Percentiles rank a stretch among this genome's conserved stretches.
These are phyloP conservation scores for Picea glauca DNA, from an alignment of 75 land plant species.

Conservation along the genomic window DNA sequence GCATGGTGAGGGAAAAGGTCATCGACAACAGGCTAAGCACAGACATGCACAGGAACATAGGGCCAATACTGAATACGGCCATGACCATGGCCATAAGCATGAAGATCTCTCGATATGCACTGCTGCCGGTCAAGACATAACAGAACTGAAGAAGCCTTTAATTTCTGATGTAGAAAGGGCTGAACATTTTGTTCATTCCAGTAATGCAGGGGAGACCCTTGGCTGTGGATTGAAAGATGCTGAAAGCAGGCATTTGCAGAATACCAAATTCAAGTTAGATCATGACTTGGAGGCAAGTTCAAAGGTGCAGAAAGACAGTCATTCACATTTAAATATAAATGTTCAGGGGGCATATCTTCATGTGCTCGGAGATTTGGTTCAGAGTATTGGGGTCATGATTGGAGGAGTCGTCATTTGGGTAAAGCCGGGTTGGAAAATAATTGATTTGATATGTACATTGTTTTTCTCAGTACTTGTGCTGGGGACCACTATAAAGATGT, in stretches of 20 bases:
- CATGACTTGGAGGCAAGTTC: neutral
- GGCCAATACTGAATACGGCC: neutral
- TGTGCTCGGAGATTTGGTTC: slow-evolving; percentile 86
- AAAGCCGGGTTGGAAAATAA: slow-evolving; percentile 60
- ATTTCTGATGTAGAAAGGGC: slow-evolving; percentile 1
- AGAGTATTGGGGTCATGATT: slow-evolving; percentile 92
- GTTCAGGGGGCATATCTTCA: slow-evolving; percentile 83
- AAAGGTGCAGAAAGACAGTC: slow-evolving; percentile 2
- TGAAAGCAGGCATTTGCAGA: neutral
- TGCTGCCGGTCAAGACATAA: slow-evolving; percentile 13
- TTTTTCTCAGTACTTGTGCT: slow-evolving; percentile 51
- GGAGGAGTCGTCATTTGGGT: slow-evolving; percentile 90
- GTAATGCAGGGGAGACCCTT: neutral
- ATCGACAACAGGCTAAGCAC: slow-evolving; percentile 33
- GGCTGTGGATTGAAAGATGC: slow-evolving; percentile 2
- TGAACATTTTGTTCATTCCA: neutral
- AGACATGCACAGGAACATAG: neutral
- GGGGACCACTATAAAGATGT: slow-evolving; percentile 38
- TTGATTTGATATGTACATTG: slow-evolving; percentile 47
- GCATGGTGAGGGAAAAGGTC: slow-evolving; percentile 19
- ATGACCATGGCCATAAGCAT: slow-evolving; percentile 12
- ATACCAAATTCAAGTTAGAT: neutral
- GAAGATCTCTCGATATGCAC: slow-evolving; percentile 8
- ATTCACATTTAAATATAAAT: slow-evolving; percentile 64
- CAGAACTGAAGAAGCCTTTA: slow-evolving; percentile 23